Base-by-base conservation (phyloP, 371 early-diverging fungal species). In the Mucor lusitanicus region DNA sequence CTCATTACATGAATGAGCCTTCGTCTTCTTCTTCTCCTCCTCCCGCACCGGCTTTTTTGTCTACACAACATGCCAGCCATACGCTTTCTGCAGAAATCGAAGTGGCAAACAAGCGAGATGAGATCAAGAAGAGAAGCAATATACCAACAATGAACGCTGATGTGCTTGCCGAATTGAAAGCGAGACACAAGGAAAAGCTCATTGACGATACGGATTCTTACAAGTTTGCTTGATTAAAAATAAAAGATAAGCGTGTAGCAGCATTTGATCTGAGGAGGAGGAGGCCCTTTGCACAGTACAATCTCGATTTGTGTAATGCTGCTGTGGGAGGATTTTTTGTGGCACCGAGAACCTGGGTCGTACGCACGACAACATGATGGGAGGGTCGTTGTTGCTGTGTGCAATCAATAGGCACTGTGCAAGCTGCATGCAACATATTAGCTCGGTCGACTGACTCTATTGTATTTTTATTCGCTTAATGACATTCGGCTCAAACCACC, bases 401-500 rank as follows among this genome's bases (percentile, higher is more conserved):
- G 46, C 28, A 25, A 25, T 13, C 23, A 46, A 46, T 46, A 46
- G 48, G 21, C 8, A 46, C 8, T 46, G 7, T 33, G 7, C 7
- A 33, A 30, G 30, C 30, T 30, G 46, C 17, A 46, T 46, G 17
- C 30, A 13, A 13, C 28, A 55, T 30, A 55, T n/a, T 7, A 55
- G 28, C 17, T 37, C 37, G 12, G 13, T 37, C 21, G 37, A 37
- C 13, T 37, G 11, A 12, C 37, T 37, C 37, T 37, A 59, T 37
- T 30, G 15, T 42, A 3, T 39, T 37, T 42, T 65, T 42, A 74
- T 73, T 81, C 78, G 46, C 81, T 76, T 32, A 81, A 53, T 19
- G 81, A 76, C 79, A 81, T 78, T 44, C 79, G 65, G 27, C 81
- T 81, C 28, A 81, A 53, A 37, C 81, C 77, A 17, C 81, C 79